These are phyloP conservation scores for Neurospora sp. DNA, from an alignment of 495 filamentous ascomycete species.

Conservation along the genomic window DNA sequence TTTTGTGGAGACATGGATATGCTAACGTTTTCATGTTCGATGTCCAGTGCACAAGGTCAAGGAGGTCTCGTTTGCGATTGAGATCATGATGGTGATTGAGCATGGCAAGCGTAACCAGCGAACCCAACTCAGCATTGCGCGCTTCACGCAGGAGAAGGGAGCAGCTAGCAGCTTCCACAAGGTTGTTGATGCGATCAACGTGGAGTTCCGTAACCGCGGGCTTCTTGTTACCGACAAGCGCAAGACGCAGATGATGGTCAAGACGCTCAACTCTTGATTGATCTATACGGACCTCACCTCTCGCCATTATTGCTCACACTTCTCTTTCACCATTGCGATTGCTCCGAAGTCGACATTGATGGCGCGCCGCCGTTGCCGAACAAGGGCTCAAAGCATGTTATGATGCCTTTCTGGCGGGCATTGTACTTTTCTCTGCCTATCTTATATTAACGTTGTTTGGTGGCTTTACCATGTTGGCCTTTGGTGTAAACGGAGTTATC, in stretches of 20 bases:
- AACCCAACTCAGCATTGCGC: constrained; percentile 59
- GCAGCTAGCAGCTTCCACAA: constrained; percentile 76
- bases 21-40: constrained; percentile 12
- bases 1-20: neutral
- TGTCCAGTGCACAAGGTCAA: constrained; percentile 58
- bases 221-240: constrained; percentile 62
- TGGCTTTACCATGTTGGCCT: neutral
- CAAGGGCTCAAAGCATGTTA: neutral
- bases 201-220: constrained; percentile 45
- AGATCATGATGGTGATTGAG: constrained; percentile 78
- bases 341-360: neutral
- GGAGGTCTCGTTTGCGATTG: constrained; percentile 66
- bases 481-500: neutral
- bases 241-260: constrained; percentile 58
- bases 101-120: constrained; percentile 46
- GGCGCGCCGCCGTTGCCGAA: neutral
- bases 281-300: neutral
- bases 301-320: neutral
- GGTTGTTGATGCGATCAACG: constrained; percentile 64
- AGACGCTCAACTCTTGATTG: constrained; percentile 37
- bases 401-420: neutral
- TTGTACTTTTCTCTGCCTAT: neutral
- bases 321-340: too few species aligned
- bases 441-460: neutral
- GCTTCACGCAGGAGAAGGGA: constrained; percentile 79